Base-by-base conservation (phyloP, 768 basidiomycete genomes). In the Termitomyces sp. region DNA sequence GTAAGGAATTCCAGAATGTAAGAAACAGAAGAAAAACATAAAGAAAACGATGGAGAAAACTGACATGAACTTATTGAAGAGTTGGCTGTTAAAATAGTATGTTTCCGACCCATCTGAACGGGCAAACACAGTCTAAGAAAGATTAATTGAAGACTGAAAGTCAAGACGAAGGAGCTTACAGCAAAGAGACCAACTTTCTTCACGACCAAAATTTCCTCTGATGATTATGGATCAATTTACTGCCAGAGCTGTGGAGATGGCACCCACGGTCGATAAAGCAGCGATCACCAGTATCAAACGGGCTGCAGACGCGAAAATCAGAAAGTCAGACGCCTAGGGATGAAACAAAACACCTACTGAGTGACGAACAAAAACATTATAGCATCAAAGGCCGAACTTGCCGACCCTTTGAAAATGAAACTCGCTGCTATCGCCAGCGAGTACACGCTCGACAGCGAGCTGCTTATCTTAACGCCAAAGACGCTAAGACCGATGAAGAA, bases 351-450 rank as follows among this genome's bases (percentile, higher is more conserved):
- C 28, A 75, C 88, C 62, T 61, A 90, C 88, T 92, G 90, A 3
- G 88, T 86, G 42, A 91, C 88, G 66, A 91, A 91, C 61, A 90
- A 69, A 68, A 92, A 88, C 80, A 90, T 86, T 65, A 91, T 86
- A 28, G 88, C 79, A 69, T 91, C 89, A 65, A 92, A 92, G 18
- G 85, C 85, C 54, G 72, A 79, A 59, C 85, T 83, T 22, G 89
- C 86, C 5, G 89, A 71, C 61, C 77, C 81, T 74, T 89, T 90
- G 78, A 92, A 92, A 62, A 92, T 79, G 65, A 92, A 92, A 67
- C 88, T 90, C 10, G 82, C 83, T 6, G 86, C 90, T 58, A 92
- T 81, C 13, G 76, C 82, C 63, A 91, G 66, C 18, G 89, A 79
- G 68, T 91, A 92, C 60, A 90, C 73, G 68, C 87, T 88, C 40